Evolutionary conservation across 2,329 filamentous ascomycete species (phyloP).

Genomic region (Meredithiella fracta): DNA sequence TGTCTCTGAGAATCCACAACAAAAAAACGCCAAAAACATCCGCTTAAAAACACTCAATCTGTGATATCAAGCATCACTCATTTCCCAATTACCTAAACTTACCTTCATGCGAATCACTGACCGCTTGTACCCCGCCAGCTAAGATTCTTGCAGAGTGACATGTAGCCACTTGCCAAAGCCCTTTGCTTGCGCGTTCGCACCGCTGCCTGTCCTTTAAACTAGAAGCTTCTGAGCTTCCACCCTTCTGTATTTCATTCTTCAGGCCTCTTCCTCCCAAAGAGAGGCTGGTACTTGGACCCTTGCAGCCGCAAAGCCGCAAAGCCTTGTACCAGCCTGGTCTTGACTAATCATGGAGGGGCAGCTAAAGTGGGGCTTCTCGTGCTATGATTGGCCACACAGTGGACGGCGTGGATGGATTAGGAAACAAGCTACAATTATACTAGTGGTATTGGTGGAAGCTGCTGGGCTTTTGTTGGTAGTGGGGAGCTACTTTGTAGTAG

Average conservation of each 20-base stretch:
- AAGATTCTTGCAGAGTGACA: slow-evolving; percentile 3
- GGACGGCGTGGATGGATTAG: neutral
- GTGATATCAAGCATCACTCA: neutral
- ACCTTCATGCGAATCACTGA: neutral
- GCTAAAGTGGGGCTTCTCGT: slow-evolving; percentile 4
- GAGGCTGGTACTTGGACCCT: slow-evolving; percentile 10
- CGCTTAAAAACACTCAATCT: neutral
- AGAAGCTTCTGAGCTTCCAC: slow-evolving; percentile 13
- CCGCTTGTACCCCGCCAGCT: neutral
- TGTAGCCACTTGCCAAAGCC: neutral
- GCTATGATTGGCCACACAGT: neutral
- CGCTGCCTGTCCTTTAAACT: slow-evolving; percentile 10
- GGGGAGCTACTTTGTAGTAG: no score
- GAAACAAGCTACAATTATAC: neutral
- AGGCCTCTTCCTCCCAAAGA: neutral
- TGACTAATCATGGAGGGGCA: slow-evolving; percentile 13
- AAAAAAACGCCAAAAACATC: no score
- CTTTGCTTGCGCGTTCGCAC: slow-evolving; percentile 10
- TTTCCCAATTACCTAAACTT: neutral
- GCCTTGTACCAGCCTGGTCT: neutral
- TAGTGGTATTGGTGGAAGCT: neutral
- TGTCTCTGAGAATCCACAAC: neutral
- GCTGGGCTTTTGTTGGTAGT: no score
- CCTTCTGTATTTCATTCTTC: neutral
- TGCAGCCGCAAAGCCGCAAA: neutral